These are phyloP conservation scores for Eucalyptus fibrosa DNA, from an alignment of 345 rosid genomes.

Conservation along the genomic window DNA sequence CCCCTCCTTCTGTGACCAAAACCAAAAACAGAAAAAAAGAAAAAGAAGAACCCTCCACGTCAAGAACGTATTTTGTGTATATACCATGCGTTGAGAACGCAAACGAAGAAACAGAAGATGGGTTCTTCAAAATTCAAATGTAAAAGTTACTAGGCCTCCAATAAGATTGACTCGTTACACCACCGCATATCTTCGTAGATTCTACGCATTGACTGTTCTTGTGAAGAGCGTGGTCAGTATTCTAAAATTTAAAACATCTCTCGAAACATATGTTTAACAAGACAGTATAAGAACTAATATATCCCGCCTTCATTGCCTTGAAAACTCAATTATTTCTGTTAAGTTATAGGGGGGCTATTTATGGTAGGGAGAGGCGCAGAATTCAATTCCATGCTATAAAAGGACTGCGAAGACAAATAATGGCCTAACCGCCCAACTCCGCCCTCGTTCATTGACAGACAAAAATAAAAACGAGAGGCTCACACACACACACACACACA, in stretches of 20 bases:
- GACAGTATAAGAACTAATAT: not conserved
- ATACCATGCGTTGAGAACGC: not conserved
- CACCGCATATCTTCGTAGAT: not conserved
- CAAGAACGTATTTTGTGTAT: not conserved
- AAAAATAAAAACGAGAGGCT: not conserved
- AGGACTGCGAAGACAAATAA: not conserved
- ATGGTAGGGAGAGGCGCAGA: not conserved
- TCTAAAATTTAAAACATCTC: not conserved
- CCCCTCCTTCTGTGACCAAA: not conserved
- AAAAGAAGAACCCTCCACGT: not conserved
- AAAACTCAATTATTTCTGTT: not conserved
- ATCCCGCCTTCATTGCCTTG: not conserved
- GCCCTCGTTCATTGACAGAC: not conserved
- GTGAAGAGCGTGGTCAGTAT: not conserved
- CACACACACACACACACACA: not conserved
- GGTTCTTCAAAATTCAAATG: not conserved
- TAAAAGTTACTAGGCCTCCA: not conserved
- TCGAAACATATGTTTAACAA: not conserved
- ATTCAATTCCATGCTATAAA: slow-evolving; percentile 6
- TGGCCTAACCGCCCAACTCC: not conserved
- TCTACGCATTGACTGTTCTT: not conserved
- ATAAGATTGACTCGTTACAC: not conserved
- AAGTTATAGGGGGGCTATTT: not conserved
- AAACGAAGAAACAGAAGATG: not conserved
- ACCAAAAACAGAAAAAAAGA: not conserved